Evolutionary conservation across 2,329 filamentous ascomycete genomes (phyloP).

Genomic region (Cephalotrichum gorgonifer): DNA sequence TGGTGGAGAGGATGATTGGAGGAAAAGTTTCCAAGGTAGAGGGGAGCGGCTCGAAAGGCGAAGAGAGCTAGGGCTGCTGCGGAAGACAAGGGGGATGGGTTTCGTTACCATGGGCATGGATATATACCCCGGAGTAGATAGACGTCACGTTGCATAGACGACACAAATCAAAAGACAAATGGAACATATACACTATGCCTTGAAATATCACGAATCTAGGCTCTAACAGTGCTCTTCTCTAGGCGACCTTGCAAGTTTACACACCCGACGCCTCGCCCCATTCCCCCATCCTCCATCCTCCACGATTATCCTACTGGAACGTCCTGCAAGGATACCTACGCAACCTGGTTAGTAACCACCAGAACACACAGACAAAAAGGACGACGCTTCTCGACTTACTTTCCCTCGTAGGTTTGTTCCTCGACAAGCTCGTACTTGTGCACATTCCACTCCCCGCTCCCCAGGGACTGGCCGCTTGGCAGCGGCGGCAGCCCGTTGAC

Average conservation of each 20-base stretch:
- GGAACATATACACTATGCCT: background rate
- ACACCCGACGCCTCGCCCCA: conserved; percentile 13
- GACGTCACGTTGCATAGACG: background rate
- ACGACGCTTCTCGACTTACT: conserved; percentile 38
- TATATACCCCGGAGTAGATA: background rate
- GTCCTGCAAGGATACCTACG: conserved; percentile 53
- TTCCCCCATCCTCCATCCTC: conserved; percentile 12
- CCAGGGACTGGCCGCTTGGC: conserved; percentile 58
- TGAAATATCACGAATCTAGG: background rate
- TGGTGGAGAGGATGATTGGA: conserved; percentile 63
- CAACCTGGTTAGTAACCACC: conserved; percentile 16
- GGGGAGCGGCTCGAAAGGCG: background rate
- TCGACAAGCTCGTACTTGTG: conserved; percentile 56
- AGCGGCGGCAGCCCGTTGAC: conserved; percentile 76
- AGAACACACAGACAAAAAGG: conserved; percentile 4
- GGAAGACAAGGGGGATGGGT: no score
- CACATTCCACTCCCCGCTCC: conserved; percentile 47
- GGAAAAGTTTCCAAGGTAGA: conserved; percentile 16
- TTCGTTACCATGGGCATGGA: background rate
- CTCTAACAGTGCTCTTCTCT: background rate
- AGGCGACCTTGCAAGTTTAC: conserved; percentile 18
- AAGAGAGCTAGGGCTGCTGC: background rate
- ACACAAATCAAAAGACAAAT: background rate
- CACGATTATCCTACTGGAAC: conserved; percentile 33
- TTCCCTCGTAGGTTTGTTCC: conserved; percentile 60